These are phyloP conservation scores for Suillus spraguei DNA, from an alignment of 768 basidiomycete species.

Conservation along the genomic window DNA sequence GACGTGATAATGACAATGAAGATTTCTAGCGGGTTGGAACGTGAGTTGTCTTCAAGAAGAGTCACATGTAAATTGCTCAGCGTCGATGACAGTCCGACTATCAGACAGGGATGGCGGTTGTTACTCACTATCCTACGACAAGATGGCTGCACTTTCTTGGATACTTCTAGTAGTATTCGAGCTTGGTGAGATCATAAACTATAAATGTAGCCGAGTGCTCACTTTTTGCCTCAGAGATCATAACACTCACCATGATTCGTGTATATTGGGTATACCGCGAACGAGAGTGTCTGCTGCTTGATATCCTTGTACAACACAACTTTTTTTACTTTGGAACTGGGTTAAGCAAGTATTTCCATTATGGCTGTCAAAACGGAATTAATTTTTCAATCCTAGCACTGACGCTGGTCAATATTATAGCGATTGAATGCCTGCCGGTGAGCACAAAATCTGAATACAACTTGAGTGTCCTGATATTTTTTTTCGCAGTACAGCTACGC, in stretches of 20 bases:
- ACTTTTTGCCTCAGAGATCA: conserved; percentile 1
- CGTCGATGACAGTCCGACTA: neutral
- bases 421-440: neutral
- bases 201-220: neutral
- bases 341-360: neutral
- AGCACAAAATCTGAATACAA: neutral
- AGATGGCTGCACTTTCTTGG: neutral
- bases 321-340: conserved; percentile 1
- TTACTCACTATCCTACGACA: neutral
- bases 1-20: neutral
- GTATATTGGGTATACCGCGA: conserved; percentile 1
- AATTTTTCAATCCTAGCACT: neutral
- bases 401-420: neutral
- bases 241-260: conserved; percentile 5
- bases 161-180: conserved; percentile 2
- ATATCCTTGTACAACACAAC: neutral
- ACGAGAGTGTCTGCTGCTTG: neutral
- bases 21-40: neutral
- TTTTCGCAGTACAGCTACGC: neutral
- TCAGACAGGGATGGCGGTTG: neutral
- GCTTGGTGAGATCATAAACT: neutral
- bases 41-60: conserved; percentile 4
- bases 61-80: neutral
- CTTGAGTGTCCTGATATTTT: neutral
- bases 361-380: neutral